Conservation (phyloP, 2,329 filamentous ascomycete genomes). For the Xylaria sp. region DNA sequence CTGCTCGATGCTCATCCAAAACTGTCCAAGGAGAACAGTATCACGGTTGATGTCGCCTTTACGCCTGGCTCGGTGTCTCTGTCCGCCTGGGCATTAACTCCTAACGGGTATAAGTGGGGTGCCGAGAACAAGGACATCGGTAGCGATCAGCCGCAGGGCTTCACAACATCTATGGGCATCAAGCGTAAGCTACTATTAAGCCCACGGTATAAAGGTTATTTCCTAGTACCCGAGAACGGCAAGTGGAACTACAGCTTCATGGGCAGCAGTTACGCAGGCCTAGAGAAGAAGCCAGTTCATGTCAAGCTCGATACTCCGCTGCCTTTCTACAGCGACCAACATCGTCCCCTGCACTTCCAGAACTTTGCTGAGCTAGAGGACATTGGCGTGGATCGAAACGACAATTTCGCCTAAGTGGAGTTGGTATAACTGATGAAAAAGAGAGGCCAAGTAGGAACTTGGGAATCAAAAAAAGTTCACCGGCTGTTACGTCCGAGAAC, state of each 20-base stretch:
- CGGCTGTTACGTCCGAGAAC: background rate
- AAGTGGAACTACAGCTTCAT: constrained; percentile 99
- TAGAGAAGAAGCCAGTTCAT: constrained; percentile 89
- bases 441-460: background rate
- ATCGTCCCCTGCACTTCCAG: constrained; percentile 93
- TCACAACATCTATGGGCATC: constrained; percentile 88
- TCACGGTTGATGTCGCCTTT: constrained; percentile 95
- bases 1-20: constrained; percentile 81
- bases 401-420: constrained; percentile 80
- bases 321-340: constrained; percentile 89
- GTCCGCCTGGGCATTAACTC: constrained; percentile 90
- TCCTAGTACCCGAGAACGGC: constrained; percentile 88
- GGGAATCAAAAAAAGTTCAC: background rate
- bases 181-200: constrained; percentile 94
- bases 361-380: constrained; percentile 98
- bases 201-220: constrained; percentile 93
- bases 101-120: constrained; percentile 94
- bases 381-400: constrained; percentile 89
- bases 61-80: constrained; percentile 95
- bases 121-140: constrained; percentile 91
- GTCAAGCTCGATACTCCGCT: constrained; percentile 93
- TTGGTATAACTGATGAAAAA: background rate
- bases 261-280: constrained; percentile 82
- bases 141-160: constrained; percentile 92
- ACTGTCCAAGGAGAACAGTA: constrained; percentile 86